Conservation (phyloP, 2,329 filamentous ascomycete genomes). For the Phaeophleospora eucalypticola region DNA sequence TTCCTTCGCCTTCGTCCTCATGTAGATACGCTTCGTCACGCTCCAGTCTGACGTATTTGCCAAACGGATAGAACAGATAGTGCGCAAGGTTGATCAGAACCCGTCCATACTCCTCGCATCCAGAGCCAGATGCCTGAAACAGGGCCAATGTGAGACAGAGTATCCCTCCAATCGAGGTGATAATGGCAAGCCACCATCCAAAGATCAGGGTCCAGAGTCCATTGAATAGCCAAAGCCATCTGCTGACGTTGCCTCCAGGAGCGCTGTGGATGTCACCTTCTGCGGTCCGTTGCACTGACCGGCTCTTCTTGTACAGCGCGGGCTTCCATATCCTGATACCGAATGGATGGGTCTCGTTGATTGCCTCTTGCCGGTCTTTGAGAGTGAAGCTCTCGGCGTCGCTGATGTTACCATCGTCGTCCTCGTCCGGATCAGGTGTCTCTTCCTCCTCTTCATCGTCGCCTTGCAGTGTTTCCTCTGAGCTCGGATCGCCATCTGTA, state of each 20-base stretch:
- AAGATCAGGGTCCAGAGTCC: conserved; percentile 85
- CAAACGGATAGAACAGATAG: conserved; percentile 94
- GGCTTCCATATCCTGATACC: conserved; percentile 99
- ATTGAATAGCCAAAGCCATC: conserved; percentile 83
- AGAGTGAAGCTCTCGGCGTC: conserved; percentile 97
- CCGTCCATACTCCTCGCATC: conserved; percentile 78
- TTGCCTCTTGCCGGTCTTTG: conserved; percentile 93
- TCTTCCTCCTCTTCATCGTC: conserved; percentile 36
- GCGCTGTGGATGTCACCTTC: conserved; percentile 96
- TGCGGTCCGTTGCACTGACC: conserved; percentile 92
- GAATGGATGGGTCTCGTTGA: conserved; percentile 98
- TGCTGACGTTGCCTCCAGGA: conserved; percentile 80
- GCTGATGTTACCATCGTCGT: conserved; percentile 70
- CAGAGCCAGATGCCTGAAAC: conserved; percentile 63
- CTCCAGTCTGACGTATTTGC: conserved; percentile 88
- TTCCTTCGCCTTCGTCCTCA: conserved; percentile 90
- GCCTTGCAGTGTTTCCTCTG: conserved; percentile 40
- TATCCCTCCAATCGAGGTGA: conserved; percentile 69
- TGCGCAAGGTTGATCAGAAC: conserved; percentile 78
- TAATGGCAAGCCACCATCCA: conserved; percentile 88
- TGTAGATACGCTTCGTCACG: conserved; percentile 92
- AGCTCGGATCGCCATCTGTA: conserved; percentile 25
- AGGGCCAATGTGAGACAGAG: conserved; percentile 75
- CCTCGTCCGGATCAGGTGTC: conserved; percentile 41
- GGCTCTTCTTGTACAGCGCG: conserved; percentile 93